A percentile compares a stretch with the other conserved stretches of the same genome.
These are phyloP conservation scores for Globisporangium solare DNA, from an alignment of 352 stramenopile genomes.

Conservation along the genomic window DNA sequence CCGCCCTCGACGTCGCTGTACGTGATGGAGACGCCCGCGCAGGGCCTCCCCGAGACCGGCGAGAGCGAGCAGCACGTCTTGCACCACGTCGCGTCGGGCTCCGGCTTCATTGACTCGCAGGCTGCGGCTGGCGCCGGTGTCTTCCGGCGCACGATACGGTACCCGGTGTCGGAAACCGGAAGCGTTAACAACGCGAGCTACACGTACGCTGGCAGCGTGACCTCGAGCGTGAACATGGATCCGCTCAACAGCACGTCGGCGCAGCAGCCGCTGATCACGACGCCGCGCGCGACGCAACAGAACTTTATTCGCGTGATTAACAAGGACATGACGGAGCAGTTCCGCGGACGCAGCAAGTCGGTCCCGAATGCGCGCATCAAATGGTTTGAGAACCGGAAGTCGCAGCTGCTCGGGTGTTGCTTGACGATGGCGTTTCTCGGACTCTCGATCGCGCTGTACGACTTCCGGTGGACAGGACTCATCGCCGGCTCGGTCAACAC, in stretches of 20 bases:
- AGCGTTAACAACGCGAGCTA: slow-evolving; percentile 8
- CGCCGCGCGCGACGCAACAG: slow-evolving; percentile 48
- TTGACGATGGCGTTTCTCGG: slow-evolving; percentile 84
- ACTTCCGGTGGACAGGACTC: slow-evolving; percentile 82
- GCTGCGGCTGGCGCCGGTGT: slow-evolving; percentile 19
- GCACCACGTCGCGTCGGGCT: slow-evolving; percentile 3
- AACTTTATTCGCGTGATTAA: slow-evolving; percentile 88
- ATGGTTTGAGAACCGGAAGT: slow-evolving; percentile 89
- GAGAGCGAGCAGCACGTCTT: slow-evolving; percentile 9
- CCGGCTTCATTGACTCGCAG: slow-evolving; percentile 5
- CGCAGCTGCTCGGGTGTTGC: slow-evolving; percentile 79
- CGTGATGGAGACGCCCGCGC: slow-evolving; percentile 61
- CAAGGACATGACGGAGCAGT: slow-evolving; percentile 87
- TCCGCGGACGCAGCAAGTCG: slow-evolving; percentile 70
- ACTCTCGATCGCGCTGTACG: slow-evolving; percentile 85
- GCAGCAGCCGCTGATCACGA: slow-evolving; percentile 64
- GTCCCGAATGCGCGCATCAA: slow-evolving; percentile 66
- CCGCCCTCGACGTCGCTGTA: slow-evolving; percentile 48
- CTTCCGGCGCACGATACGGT: slow-evolving; percentile 20
- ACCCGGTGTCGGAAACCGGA: slow-evolving; percentile 11
- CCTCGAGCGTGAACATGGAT: slow-evolving; percentile 11
- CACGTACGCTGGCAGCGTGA: slow-evolving; percentile 27
- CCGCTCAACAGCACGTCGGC: slow-evolving; percentile 42
- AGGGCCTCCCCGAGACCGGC: slow-evolving; percentile 19
- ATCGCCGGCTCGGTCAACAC: slow-evolving; percentile 86